Evolutionary conservation across 2,329 filamentous ascomycete species (phyloP).

Genomic region (Fusarium anthophilum): DNA sequence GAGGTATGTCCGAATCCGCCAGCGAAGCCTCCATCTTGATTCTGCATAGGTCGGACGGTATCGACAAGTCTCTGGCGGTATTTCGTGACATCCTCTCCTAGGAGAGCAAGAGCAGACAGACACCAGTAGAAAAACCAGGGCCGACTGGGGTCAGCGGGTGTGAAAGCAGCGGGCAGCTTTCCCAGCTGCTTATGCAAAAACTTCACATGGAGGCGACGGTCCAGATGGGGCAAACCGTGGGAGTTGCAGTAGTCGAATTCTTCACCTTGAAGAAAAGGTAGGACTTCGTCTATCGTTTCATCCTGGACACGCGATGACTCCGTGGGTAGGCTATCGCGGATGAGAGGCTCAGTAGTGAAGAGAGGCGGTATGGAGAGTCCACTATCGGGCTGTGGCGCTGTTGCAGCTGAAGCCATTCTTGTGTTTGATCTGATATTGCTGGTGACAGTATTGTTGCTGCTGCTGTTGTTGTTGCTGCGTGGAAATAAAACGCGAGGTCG

Average conservation of each 20-base stretch:
- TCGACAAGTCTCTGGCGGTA: constrained; percentile 76
- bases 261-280: constrained; percentile 71
- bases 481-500: constrained; percentile 48
- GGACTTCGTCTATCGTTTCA: constrained; percentile 72
- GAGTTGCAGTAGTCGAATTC: constrained; percentile 68
- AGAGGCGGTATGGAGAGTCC: constrained; percentile 59
- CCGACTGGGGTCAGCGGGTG: constrained; percentile 82
- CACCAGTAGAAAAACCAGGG: constrained; percentile 98
- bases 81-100: constrained; percentile 77
- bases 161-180: constrained; percentile 74
- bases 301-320: constrained; percentile 75
- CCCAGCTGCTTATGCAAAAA: constrained; percentile 70
- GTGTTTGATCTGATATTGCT: constrained; percentile 17
- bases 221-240: constrained; percentile 79
- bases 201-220: constrained; percentile 66
- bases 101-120: constrained; percentile 75
- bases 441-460: constrained; percentile 2
- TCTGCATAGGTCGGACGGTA: constrained; percentile 85
- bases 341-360: constrained; percentile 66
- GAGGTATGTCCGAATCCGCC: constrained; percentile 92
- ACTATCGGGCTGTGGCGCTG: constrained; percentile 7
- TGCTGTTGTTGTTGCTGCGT: constrained; percentile 31
- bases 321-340: constrained; percentile 74
- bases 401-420: constrained; percentile 25
- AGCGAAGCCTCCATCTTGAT: constrained; percentile 84